Conservation (phyloP, 345 rosid genomes). For the Zanthoxylum bungeanum region DNA sequence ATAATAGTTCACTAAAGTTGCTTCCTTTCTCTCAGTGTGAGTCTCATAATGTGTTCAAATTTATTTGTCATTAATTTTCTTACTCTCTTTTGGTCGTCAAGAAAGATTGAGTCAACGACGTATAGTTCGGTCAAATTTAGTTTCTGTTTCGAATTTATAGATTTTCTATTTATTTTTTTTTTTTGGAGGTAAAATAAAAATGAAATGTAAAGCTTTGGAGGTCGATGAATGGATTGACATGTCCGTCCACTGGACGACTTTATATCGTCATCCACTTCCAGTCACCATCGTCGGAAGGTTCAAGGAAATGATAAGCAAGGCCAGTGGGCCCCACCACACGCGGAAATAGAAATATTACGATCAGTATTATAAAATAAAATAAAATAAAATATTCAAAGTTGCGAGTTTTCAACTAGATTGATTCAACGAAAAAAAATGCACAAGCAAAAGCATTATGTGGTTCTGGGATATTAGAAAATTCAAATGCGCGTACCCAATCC, state of each 20-base stretch:
- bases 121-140: neutral
- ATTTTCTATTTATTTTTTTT: neutral
- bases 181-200: too few relatives aligned
- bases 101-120: neutral
- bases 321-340: constrained; percentile 8
- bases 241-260: neutral
- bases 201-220: neutral
- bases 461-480: neutral
- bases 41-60: neutral
- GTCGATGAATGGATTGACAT: neutral
- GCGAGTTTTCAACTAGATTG: neutral
- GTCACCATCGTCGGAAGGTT: constrained; percentile 16
- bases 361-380: neutral
- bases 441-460: neutral
- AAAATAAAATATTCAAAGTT: neutral
- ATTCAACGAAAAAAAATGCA: neutral
- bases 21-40: neutral
- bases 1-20: too few relatives aligned
- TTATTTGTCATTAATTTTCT: neutral
- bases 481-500: constrained; percentile 8
- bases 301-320: constrained; percentile 16
- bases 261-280: neutral
- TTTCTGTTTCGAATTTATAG: neutral
- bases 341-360: constrained; percentile 7
- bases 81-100: neutral